A percentile compares a stretch with the other conserved stretches of the same genome.
These are phyloP conservation scores for Fusarium brevicatenulatum DNA, from an alignment of 2,329 filamentous ascomycete species.

Conservation along the genomic window DNA sequence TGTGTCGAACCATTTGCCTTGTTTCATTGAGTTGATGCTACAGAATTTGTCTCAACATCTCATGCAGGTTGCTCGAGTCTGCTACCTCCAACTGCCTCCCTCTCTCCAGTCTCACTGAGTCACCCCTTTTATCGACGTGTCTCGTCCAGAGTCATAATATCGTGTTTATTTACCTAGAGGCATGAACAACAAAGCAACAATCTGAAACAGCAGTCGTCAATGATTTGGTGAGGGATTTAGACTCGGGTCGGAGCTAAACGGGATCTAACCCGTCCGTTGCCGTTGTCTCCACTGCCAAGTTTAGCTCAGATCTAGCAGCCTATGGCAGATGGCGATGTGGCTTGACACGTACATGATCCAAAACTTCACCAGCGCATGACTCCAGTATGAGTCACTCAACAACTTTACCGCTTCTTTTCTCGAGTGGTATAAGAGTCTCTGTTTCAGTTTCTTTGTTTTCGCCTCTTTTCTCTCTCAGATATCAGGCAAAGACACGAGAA, in stretches of 20 bases:
- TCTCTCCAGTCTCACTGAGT: neutral
- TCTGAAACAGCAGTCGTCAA: neutral
- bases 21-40: neutral
- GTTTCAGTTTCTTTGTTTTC: neutral
- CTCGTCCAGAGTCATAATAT: neutral
- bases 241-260: slow-evolving; percentile 8
- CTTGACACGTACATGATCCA: slow-evolving; percentile 24
- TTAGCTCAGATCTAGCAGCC: slow-evolving; percentile 12
- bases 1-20: neutral
- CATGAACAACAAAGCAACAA: neutral
- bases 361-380: slow-evolving; percentile 19
- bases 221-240: neutral
- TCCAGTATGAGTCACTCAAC: slow-evolving; percentile 15
- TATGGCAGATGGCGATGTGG: slow-evolving; percentile 18
- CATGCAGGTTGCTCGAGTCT: neutral
- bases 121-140: neutral
- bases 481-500: neutral
- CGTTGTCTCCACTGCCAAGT: neutral
- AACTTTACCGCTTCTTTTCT: neutral
- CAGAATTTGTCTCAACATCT: neutral
- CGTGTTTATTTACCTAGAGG: neutral
- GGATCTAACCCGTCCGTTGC: neutral
- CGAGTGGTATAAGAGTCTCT: neutral
- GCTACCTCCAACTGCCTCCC: neutral
- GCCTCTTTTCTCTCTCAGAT: slow-evolving; percentile 1